A percentile compares a stretch with the other conserved stretches of the same genome.
Evolutionary conservation across 139 green algal genomes (phyloP).

Genomic region (Chlorella sp.): DNA sequence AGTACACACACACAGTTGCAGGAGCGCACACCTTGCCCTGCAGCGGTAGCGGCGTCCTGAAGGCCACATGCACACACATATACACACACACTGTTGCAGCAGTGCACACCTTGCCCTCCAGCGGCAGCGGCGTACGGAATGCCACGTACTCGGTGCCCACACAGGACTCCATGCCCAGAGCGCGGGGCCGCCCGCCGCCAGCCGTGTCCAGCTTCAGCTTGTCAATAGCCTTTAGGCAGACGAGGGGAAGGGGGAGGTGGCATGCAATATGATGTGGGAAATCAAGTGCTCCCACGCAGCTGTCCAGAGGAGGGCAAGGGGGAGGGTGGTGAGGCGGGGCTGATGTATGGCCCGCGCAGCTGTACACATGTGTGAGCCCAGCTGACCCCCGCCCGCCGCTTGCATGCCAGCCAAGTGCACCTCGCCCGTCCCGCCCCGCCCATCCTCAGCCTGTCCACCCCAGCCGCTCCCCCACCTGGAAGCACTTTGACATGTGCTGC

Average conservation of each 20-base stretch:
- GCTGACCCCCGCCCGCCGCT: too few species aligned
- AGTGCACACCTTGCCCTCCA: constrained; percentile 83
- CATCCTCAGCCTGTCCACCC: background rate
- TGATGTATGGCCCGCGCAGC: too few species aligned
- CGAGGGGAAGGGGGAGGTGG: background rate
- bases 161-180: constrained; percentile 85
- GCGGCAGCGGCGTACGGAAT: constrained; percentile 71
- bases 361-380: too few species aligned
- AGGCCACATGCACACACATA: background rate
- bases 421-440: too few species aligned
- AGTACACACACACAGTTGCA: too few species aligned
- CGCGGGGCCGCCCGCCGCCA: constrained; percentile 69
- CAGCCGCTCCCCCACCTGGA: constrained; percentile 59
- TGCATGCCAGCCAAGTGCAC: background rate
- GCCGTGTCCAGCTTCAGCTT: constrained; percentile 84
- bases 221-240: constrained; percentile 72
- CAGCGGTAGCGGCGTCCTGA: too few species aligned
- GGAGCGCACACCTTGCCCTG: too few species aligned
- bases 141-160: constrained; percentile 84
- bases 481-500: constrained; percentile 92
- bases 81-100: too few species aligned
- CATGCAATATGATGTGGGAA: too few species aligned
- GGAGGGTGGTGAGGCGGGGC: background rate
- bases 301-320: background rate
- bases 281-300: too few species aligned